Conservation (phyloP, 192 early-diverging fungal species). For the Spizellomyces sp. region DNA sequence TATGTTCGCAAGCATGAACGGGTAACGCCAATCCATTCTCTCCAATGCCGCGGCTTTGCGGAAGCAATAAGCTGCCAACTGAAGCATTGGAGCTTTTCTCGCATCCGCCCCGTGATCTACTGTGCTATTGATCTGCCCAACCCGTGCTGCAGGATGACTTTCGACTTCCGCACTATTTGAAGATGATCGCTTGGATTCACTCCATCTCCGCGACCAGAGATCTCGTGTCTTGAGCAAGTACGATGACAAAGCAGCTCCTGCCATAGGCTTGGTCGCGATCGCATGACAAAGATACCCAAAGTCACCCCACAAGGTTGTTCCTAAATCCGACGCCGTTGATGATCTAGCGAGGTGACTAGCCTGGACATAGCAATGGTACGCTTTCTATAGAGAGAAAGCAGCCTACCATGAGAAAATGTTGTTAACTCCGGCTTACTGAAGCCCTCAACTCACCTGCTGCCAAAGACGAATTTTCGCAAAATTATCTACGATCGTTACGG, state of each 20-base stretch:
- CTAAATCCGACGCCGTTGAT: no score
- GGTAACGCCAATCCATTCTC: constrained; percentile 34
- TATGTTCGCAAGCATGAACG: constrained; percentile 40
- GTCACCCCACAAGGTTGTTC: constrained; percentile 32
- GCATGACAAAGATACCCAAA: constrained; percentile 42
- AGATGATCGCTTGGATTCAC: no score
- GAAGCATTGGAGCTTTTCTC: no score
- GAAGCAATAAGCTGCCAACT: constrained; percentile 32
- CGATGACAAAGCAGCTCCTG: constrained; percentile 22
- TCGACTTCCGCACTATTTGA: no score
- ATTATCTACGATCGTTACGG: constrained; percentile 56
- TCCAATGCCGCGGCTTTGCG: constrained; percentile 16
- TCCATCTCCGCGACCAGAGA: neutral
- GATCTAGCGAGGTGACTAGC: no score
- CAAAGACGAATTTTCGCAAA: constrained; percentile 52
- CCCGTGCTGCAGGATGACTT: no score
- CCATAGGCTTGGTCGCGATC: constrained; percentile 36
- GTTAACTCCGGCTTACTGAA: no score
- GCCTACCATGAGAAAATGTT: no score
- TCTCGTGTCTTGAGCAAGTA: neutral
- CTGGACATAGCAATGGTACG: no score
- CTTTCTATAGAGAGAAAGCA: no score
- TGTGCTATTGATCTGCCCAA: no score
- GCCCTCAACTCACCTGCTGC: constrained; percentile 48
- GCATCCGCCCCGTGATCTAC: no score